Conservation (phyloP, 148 eudicot genomes). For the Camellia sinensis region DNA sequence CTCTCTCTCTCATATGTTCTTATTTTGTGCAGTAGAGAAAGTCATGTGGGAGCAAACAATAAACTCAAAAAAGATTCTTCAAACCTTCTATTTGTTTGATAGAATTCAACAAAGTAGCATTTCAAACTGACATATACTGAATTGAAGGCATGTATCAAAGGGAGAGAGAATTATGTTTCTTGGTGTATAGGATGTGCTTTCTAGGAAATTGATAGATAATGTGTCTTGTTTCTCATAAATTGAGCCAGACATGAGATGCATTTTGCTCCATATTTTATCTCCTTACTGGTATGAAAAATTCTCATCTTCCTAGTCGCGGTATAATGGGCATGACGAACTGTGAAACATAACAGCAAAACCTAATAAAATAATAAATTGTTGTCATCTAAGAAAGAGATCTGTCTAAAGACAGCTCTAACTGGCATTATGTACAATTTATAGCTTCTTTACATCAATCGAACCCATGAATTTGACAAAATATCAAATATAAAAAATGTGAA, state of each 20-base stretch:
- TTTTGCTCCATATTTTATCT: not conserved
- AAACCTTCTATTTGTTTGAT: not conserved
- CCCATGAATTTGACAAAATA: not conserved
- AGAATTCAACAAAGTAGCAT: not conserved
- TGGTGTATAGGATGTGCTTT: not conserved
- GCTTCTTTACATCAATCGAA: not conserved
- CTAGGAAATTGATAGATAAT: no score
- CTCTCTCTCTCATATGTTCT: no score
- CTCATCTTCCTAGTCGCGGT: not conserved
- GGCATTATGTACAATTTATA: not conserved
- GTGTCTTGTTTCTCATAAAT: not conserved
- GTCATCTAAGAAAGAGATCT: not conserved
- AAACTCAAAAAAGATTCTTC: not conserved
- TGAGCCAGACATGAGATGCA: not conserved
- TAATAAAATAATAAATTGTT: no score
- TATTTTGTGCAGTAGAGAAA: no score
- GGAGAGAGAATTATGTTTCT: not conserved
- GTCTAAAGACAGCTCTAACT: not conserved
- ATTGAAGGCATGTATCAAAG: not conserved
- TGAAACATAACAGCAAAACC: not conserved
- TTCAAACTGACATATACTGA: slow-evolving; percentile 3
- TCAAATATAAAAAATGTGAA: not conserved
- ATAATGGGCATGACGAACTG: not conserved
- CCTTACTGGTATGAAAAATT: not conserved
- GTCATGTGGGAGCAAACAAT: not conserved